These are phyloP conservation scores for Fusarium buxicola DNA, from an alignment of 2,329 filamentous ascomycete species.

Conservation along the genomic window DNA sequence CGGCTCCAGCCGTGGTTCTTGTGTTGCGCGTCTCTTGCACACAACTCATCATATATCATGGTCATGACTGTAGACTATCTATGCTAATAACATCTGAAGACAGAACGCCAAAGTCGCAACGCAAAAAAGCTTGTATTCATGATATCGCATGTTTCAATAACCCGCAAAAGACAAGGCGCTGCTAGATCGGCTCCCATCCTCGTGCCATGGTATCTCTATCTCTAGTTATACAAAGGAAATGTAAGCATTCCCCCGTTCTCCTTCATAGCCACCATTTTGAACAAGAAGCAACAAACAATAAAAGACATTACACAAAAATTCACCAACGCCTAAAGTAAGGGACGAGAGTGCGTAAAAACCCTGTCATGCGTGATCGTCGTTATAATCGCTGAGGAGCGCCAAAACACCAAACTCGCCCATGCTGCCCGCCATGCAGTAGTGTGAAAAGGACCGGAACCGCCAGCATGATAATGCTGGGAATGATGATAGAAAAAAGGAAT, in stretches of 20 bases:
- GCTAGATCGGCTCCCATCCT: constrained; percentile 29
- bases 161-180: constrained; percentile 20
- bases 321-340: constrained; percentile 17
- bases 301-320: constrained; percentile 28
- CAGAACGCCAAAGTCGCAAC: not conserved
- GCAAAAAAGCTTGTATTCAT: not conserved
- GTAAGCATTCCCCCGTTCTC: constrained; percentile 20
- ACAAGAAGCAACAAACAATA: constrained; percentile 10
- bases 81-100: constrained; percentile 14
- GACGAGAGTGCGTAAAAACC: not conserved
- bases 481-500: constrained; percentile 36
- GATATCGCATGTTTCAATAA: constrained; percentile 13
- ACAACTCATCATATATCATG: constrained; percentile 25
- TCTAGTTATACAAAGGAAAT: constrained; percentile 47
- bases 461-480: constrained; percentile 17
- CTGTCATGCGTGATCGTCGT: constrained; percentile 39
- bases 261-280: constrained; percentile 37
- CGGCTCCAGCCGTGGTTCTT: constrained; percentile 12
- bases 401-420: constrained; percentile 29
- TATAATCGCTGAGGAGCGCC: constrained; percentile 34
- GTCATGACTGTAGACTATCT: constrained; percentile 30
- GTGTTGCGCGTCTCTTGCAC: constrained; percentile 12
- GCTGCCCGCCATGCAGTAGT: constrained; percentile 39
- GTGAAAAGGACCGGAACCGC: constrained; percentile 21
- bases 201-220: constrained; percentile 45